Evolutionary conservation across 2,329 filamentous ascomycete genomes (phyloP).

Genomic region (Colletotrichum filicis): DNA sequence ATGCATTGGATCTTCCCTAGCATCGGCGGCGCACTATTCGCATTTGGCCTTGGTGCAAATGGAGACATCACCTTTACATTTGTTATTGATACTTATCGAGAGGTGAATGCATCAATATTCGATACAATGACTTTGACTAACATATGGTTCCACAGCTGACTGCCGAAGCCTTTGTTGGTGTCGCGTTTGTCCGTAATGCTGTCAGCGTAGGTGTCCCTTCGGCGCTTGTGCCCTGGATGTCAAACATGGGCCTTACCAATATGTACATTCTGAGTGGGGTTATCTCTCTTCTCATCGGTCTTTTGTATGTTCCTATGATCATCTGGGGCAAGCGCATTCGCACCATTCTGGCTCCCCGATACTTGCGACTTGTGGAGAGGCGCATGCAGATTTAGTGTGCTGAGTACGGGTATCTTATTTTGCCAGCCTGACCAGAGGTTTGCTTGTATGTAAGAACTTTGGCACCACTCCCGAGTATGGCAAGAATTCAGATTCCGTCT

Average conservation of each 20-base stretch:
- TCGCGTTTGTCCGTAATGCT: slow-evolving; percentile 46
- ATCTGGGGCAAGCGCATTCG: slow-evolving; percentile 46
- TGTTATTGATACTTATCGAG: slow-evolving; percentile 48
- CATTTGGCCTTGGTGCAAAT: slow-evolving; percentile 48
- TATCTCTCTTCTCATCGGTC: slow-evolving; percentile 39
- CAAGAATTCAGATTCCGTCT: too few relatives aligned
- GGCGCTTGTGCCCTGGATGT: slow-evolving; percentile 44
- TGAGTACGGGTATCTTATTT: neutral
- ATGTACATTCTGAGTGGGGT: slow-evolving; percentile 42
- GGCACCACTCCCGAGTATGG: neutral
- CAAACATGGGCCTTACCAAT: slow-evolving; percentile 42
- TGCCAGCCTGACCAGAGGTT: neutral
- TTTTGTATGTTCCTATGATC: slow-evolving; percentile 42
- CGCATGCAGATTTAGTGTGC: slow-evolving; percentile 2
- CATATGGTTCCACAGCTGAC: slow-evolving; percentile 36
- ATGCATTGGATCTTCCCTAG: slow-evolving; percentile 52
- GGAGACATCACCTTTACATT: slow-evolving; percentile 47
- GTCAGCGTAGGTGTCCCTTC: slow-evolving; percentile 44
- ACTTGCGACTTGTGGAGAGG: slow-evolving; percentile 27
- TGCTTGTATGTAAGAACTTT: neutral
- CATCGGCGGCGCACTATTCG: slow-evolving; percentile 48
- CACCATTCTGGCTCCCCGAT: slow-evolving; percentile 23
- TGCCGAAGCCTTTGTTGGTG: slow-evolving; percentile 43
- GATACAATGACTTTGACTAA: neutral
- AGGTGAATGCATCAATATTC: slow-evolving; percentile 39